Percentiles rank a stretch among this genome's conserved stretches.
Evolutionary conservation across 225 moss, liverwort and hornwort species (phyloP).

Genomic region (Ulota crispa): DNA sequence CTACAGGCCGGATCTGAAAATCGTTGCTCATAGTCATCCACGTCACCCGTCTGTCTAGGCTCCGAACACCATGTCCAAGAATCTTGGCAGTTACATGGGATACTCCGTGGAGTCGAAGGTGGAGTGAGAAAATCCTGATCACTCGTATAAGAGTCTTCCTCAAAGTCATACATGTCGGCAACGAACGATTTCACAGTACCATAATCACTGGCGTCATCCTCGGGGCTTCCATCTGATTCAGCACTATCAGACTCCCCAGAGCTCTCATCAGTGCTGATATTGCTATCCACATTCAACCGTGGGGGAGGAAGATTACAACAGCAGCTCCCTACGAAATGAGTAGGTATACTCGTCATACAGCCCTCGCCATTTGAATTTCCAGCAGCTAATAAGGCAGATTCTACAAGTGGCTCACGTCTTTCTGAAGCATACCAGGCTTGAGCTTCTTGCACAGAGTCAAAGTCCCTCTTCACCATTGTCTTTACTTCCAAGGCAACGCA

Average conservation of each 20-base stretch:
- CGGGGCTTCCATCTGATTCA: constrained; percentile 27
- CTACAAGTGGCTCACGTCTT: constrained; percentile 32
- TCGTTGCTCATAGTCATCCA: constrained; percentile 29
- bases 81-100: constrained; percentile 5
- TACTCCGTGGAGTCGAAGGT: constrained; percentile 64
- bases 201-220: constrained; percentile 40
- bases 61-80: constrained; percentile 35
- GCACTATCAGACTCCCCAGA: constrained; percentile 33
- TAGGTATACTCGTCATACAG: not conserved
- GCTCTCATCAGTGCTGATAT: constrained; percentile 30
- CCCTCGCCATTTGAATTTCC: constrained; percentile 8
- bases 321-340: not conserved
- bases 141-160: constrained; percentile 27
- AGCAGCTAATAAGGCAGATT: not conserved
- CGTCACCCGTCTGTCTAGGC: constrained; percentile 15
- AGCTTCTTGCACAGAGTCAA: constrained; percentile 78
- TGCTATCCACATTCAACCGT: constrained; percentile 26
- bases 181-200: constrained; percentile 35
- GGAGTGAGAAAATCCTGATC: constrained; percentile 67
- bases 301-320: constrained; percentile 7
- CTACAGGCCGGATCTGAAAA: constrained; percentile 29
- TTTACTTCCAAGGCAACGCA: constrained; percentile 78
- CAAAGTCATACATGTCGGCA: constrained; percentile 19
- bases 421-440: constrained; percentile 73
- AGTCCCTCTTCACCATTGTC: constrained; percentile 76